These are phyloP conservation scores for Penicillium carneum DNA, from an alignment of 2,329 filamentous ascomycete species.

Conservation along the genomic window DNA sequence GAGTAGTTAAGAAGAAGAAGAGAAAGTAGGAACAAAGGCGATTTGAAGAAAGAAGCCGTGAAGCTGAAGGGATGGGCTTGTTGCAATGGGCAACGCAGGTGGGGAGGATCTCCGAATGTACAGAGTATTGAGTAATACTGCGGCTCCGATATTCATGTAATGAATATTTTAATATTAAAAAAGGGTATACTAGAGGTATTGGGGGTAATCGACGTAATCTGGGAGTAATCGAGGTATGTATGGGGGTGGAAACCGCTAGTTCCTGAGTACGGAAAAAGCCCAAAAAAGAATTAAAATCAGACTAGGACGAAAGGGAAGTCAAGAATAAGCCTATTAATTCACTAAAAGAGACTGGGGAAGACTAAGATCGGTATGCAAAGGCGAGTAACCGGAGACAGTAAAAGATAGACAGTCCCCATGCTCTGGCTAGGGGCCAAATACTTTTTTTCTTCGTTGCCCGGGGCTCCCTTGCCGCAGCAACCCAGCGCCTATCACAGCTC, in stretches of 20 bases:
- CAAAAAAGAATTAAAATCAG: neutral
- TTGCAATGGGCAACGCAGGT: slow-evolving; percentile 54
- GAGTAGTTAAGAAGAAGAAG: slow-evolving; percentile 33
- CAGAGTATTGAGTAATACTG: slow-evolving; percentile 23
- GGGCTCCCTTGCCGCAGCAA: slow-evolving; percentile 51
- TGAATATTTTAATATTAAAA: slow-evolving; percentile 13
- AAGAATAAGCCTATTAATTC: too few relatives aligned
- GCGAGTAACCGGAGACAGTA: slow-evolving; percentile 12
- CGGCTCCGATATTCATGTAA: slow-evolving; percentile 12
- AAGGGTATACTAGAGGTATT: neutral
- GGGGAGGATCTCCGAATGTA: slow-evolving; percentile 46
- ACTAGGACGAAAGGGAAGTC: too few relatives aligned
- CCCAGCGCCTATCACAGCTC: slow-evolving; percentile 44
- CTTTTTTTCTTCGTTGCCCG: slow-evolving; percentile 43
- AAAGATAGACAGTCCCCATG: slow-evolving; percentile 17
- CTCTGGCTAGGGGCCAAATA: slow-evolving; percentile 22
- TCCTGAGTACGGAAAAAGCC: neutral
- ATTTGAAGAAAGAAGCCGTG: slow-evolving; percentile 45
- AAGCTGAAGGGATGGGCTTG: slow-evolving; percentile 52
- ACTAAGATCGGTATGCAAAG: slow-evolving; percentile 8
- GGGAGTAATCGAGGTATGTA: neutral
- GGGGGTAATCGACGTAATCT: neutral
- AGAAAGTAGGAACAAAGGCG: slow-evolving; percentile 35
- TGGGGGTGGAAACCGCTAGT: neutral
- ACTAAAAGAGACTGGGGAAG: neutral